Evolutionary conservation across 768 basidiomycete genomes (phyloP).

Genomic region (Boletus sp.): DNA sequence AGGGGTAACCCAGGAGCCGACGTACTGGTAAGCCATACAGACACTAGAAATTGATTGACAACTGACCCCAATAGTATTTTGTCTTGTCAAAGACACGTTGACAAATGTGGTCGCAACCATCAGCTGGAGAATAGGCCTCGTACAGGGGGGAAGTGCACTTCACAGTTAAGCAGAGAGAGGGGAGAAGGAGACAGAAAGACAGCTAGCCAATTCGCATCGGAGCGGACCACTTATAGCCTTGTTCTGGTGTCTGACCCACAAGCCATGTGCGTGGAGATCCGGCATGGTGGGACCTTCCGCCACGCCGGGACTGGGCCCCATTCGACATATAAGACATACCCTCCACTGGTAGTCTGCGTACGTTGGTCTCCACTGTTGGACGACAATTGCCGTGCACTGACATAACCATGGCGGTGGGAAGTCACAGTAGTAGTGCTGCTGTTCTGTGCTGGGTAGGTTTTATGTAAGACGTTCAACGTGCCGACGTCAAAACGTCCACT

Average conservation of each 20-base stretch:
- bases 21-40: background rate
- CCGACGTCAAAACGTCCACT: background rate
- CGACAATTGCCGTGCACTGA: too few relatives aligned
- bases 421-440: background rate
- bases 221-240: background rate
- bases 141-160: too few relatives aligned
- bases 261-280: background rate
- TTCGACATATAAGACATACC: background rate
- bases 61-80: background rate
- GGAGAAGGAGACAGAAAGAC: too few relatives aligned
- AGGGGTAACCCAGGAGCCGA: background rate
- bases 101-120: background rate
- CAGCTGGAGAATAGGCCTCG: too few relatives aligned
- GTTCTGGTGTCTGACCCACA: background rate
- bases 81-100: background rate
- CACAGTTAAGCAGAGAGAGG: background rate
- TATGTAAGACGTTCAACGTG: too few relatives aligned
- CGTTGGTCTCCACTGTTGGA: too few relatives aligned
- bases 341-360: too few relatives aligned
- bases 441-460: too few relatives aligned
- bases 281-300: too few relatives aligned
- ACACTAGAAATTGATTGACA: background rate
- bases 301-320: too few relatives aligned
- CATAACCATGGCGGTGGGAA: too few relatives aligned
- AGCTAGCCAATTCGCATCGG: too few relatives aligned